phyloP scores from a whole-genome alignment of 352 stramenopile species.

The Saprolegnia diclina region DNA sequence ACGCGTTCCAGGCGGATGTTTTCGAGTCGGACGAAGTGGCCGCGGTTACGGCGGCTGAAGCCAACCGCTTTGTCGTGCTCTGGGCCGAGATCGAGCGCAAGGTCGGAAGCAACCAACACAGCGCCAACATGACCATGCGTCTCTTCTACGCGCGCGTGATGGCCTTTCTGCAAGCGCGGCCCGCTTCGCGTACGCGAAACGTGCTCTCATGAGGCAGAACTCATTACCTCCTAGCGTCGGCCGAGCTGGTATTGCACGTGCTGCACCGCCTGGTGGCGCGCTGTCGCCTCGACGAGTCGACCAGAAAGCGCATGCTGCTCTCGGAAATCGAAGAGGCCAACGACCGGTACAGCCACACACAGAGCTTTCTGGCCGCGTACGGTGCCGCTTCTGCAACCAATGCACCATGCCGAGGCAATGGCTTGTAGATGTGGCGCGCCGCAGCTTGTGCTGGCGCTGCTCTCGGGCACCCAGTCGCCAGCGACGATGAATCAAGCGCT shows the following conservation, averaged over 20 bases:
- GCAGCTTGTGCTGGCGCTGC: constrained; percentile 1
- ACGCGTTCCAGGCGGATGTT: constrained; percentile 16
- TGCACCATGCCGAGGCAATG: not conserved
- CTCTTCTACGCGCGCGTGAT: constrained; percentile 23
- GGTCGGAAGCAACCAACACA: not conserved
- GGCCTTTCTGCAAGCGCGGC: constrained; percentile 4
- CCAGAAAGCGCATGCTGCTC: not conserved
- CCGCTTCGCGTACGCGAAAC: not conserved
- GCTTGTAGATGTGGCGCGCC: constrained; percentile 9
- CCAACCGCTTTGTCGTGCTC: not conserved
- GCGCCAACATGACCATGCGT: constrained; percentile 6
- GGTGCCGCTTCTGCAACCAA: not conserved
- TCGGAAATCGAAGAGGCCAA: constrained; percentile 11
- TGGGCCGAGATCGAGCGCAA: constrained; percentile 2
- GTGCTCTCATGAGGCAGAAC: not conserved
- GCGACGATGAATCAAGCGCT: not conserved
- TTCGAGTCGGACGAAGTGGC: not conserved
- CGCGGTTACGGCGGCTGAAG: not conserved
- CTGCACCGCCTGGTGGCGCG: not conserved
- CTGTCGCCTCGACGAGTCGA: not conserved
- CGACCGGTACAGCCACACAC: constrained; percentile 1
- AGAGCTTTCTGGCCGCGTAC: constrained; percentile 18
- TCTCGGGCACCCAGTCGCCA: not conserved
- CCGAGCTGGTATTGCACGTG: not conserved
- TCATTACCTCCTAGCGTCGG: not conserved